phyloP scores from a whole-genome alignment of 768 basidiomycete species.

The Tulasnella sp. region DNA sequence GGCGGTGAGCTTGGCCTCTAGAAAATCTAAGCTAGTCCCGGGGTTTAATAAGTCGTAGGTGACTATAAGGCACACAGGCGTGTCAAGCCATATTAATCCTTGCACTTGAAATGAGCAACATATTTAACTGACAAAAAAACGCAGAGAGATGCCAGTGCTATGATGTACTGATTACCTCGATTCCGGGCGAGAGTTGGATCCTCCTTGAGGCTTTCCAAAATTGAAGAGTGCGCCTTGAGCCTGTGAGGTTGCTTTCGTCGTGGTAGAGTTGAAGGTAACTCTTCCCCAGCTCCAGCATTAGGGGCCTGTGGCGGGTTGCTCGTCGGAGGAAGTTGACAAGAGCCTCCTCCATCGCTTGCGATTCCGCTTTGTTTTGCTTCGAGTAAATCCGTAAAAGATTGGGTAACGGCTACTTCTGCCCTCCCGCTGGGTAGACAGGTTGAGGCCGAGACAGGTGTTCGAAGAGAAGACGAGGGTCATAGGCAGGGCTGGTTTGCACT shows the following conservation, averaged over 20 bases:
- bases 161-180: neutral
- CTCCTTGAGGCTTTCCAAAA: neutral
- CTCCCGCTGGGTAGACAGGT: neutral
- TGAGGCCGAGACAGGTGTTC: neutral
- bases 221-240: neutral
- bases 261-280: neutral
- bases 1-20: too few species aligned
- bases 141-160: neutral
- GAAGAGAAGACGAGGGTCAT: neutral
- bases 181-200: neutral
- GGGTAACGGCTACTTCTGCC: neutral
- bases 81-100: too few species aligned
- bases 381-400: neutral
- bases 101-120: too few species aligned
- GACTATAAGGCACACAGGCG: too few species aligned
- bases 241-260: neutral
- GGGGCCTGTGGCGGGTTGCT: neutral
- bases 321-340: neutral
- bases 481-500: neutral
- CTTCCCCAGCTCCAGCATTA: neutral
- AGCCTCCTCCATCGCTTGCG: neutral
- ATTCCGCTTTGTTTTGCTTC: neutral
- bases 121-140: neutral
- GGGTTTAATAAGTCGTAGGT: too few species aligned
- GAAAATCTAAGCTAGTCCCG: too few species aligned